phyloP scores from a whole-genome alignment of 1,284 basidiomycete species.

The Rhodotorula mucilaginosa region DNA sequence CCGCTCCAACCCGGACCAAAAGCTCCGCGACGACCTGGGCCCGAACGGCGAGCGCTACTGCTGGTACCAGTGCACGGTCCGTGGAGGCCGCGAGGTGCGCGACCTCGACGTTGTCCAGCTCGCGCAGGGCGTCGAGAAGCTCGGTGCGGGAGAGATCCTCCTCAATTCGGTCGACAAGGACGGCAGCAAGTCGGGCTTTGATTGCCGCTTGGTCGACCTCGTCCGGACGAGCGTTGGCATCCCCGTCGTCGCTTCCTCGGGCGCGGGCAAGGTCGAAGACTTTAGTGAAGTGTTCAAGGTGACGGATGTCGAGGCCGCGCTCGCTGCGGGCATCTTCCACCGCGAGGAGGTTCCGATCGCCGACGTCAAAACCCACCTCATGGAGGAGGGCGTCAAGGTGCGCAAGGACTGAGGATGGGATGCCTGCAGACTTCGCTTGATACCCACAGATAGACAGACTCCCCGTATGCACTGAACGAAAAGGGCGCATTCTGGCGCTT shows the following conservation, averaged over 20 bases:
- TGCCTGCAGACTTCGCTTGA: neutral
- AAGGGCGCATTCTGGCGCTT: no score
- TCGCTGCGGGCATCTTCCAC: conserved; percentile 98
- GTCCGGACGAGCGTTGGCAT: conserved; percentile 76
- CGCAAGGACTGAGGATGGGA: conserved; percentile 13
- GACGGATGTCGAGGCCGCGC: conserved; percentile 82
- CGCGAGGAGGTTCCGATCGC: conserved; percentile 71
- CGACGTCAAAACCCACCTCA: conserved; percentile 50
- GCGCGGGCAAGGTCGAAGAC: conserved; percentile 77
- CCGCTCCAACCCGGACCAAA: conserved; percentile 37
- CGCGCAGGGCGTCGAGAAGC: conserved; percentile 76
- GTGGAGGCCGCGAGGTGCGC: conserved; percentile 83
- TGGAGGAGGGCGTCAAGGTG: conserved; percentile 30
- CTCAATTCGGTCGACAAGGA: conserved; percentile 97
- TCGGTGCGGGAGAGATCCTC: conserved; percentile 93
- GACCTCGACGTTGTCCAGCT: conserved; percentile 90
- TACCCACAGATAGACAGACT: neutral
- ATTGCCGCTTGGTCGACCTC: conserved; percentile 73
- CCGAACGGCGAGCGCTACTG: conserved; percentile 68
- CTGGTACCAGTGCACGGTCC: conserved; percentile 99
- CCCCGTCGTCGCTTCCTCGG: conserved; percentile 91
- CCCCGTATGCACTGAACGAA: neutral
- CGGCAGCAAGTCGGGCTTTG: conserved; percentile 89
- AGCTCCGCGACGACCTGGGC: conserved; percentile 43
- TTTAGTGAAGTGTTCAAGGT: conserved; percentile 80